These are phyloP conservation scores for Diatrype stigma DNA, from an alignment of 2,329 filamentous ascomycete genomes.

Conservation along the genomic window DNA sequence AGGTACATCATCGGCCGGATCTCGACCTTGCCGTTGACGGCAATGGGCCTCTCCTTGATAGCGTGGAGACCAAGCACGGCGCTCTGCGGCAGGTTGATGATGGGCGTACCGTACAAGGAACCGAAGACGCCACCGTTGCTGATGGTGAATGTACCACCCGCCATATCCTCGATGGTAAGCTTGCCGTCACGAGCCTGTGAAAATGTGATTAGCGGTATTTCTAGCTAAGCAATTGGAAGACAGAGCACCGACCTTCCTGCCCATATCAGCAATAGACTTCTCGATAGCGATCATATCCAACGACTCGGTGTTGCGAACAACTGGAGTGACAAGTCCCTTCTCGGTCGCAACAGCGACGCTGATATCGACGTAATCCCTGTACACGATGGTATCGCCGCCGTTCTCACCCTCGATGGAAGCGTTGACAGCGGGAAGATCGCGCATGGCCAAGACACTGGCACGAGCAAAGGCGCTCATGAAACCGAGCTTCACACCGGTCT, in stretches of 20 bases:
- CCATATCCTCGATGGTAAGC: constrained; percentile 98
- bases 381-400: constrained; percentile 95
- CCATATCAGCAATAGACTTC: constrained; percentile 84
- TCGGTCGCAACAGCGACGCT: constrained; percentile 96
- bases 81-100: constrained; percentile 95
- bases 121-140: constrained; percentile 97
- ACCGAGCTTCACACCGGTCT: constrained; percentile 95
- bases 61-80: constrained; percentile 90
- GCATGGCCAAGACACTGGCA: constrained; percentile 87
- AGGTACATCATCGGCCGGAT: constrained; percentile 99
- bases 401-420: constrained; percentile 95
- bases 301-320: constrained; percentile 87
- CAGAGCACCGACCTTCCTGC: constrained; percentile 73
- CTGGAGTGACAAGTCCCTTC: constrained; percentile 94
- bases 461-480: constrained; percentile 98
- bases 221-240: background rate
- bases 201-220: constrained; percentile 8
- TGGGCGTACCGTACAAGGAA: constrained; percentile 94
- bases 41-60: constrained; percentile 91
- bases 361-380: constrained; percentile 96
- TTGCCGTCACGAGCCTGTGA: constrained; percentile 84
- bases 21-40: constrained; percentile 88
- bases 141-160: constrained; percentile 96
- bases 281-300: constrained; percentile 89
- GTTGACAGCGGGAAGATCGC: constrained; percentile 90